A percentile compares a stretch with the other conserved stretches of the same genome.
Conservation (phyloP, 176 grass and related monocot genomes). For the Bonia amplexicaulis region DNA sequence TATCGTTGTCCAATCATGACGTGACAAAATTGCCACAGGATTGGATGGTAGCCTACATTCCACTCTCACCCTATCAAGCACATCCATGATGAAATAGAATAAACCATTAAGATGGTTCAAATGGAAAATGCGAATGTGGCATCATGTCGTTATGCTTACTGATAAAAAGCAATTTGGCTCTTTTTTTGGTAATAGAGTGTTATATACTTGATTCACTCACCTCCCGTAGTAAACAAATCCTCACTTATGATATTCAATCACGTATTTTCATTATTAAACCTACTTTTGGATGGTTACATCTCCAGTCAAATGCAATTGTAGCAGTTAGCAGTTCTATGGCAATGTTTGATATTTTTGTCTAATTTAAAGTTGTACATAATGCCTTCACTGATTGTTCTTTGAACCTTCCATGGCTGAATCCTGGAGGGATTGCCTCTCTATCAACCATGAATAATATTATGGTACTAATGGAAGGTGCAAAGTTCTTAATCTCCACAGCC, state of each 20-base stretch:
- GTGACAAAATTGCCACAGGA: neutral
- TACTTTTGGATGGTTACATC: constrained; percentile 1
- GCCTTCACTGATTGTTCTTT: neutral
- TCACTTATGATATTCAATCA: neutral
- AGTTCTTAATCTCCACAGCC: neutral
- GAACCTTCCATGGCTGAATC: neutral
- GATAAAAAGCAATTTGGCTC: neutral
- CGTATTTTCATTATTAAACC: neutral
- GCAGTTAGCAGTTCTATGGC: neutral
- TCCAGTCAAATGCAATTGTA: neutral
- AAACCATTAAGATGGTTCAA: neutral
- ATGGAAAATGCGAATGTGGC: neutral
- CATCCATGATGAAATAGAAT: neutral
- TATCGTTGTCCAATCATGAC: neutral
- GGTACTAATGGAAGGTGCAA: neutral
- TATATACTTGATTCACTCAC: neutral
- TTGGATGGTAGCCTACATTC: neutral
- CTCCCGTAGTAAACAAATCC: neutral
- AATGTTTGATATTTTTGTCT: neutral
- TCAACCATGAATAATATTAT: neutral
- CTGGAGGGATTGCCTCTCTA: neutral
- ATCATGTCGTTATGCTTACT: neutral
- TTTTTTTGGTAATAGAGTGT: neutral
- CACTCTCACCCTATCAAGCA: neutral
- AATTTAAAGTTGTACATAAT: neutral